Percentiles rank a stretch among this genome's conserved stretches.
Conservation (phyloP, 2,329 filamentous ascomycete genomes). For the Raffaelea albimanens region DNA sequence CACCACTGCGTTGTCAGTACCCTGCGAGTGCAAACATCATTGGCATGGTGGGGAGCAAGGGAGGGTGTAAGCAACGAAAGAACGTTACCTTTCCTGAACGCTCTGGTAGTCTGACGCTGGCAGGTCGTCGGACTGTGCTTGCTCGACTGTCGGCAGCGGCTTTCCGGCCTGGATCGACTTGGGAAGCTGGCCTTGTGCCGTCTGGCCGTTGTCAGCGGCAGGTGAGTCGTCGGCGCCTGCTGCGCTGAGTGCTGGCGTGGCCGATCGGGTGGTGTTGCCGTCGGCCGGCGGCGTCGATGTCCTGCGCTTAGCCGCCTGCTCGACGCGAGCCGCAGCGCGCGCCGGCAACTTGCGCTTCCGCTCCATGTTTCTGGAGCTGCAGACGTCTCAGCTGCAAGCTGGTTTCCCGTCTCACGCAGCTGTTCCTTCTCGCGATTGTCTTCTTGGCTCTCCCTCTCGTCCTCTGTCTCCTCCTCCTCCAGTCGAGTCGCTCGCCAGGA, state of each 20-base stretch:
- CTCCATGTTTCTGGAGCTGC: no score
- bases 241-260: slow-evolving; percentile 30
- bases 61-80: neutral
- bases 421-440: neutral
- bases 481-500: slow-evolving; percentile 5
- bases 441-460: no score
- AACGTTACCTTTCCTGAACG: slow-evolving; percentile 56
- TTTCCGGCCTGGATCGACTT: slow-evolving; percentile 54
- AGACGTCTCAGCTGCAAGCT: no score
- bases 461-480: neutral
- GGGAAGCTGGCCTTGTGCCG: slow-evolving; percentile 41
- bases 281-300: slow-evolving; percentile 41
- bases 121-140: slow-evolving; percentile 55
- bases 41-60: neutral
- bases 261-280: slow-evolving; percentile 28
- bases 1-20: slow-evolving; percentile 43
- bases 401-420: neutral
- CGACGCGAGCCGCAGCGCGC: slow-evolving; percentile 50
- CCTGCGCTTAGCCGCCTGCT: slow-evolving; percentile 51
- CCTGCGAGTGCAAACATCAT: neutral
- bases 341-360: slow-evolving; percentile 57
- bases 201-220: slow-evolving; percentile 23
- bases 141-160: slow-evolving; percentile 61
- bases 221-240: slow-evolving; percentile 17
- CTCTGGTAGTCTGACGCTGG: slow-evolving; percentile 60